Evolutionary conservation across 1,139 yeast genomes (phyloP), one percentile per base, ranked within the genome.

Genomic region (Chernovozyma aurita): DNA sequence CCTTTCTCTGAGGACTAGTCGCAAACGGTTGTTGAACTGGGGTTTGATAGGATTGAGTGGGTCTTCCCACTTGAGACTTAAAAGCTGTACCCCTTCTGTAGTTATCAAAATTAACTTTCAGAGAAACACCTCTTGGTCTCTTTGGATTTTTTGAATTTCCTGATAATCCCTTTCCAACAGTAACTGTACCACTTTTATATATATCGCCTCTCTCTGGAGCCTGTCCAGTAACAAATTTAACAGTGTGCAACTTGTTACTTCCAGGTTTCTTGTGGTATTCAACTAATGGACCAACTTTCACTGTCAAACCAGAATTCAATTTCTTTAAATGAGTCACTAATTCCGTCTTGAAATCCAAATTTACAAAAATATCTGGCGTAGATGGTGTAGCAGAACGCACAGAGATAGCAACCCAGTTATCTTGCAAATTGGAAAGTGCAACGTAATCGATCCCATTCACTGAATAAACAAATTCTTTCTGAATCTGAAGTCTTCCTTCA

Each of bases 181-280:
- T 80, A 21, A 94, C 92, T 0, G 87, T 78, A 45, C 95, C 87
- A 3, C 96, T 86, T 64, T 92, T 94, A 64, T 94, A 94, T 11
- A 64, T 43, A 58, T 92, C 98, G 32, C 85, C 73, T 43, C 74
- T 55, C 9, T 55, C 59, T 4, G 94, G 88, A 2, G 84, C 80
- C 8, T 78, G 61, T 25, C 66, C 70, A 32, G 70, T 56, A 32
- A 71, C 76, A 49, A 84, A 78, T 57, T 85, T 90, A 44, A 94
- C 83, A 3, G 75, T 59, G 42, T 87, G 92, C 42, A 73, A 65
- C 55, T 83, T 84, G 52, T 66, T 66, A 25, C 36, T 34, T 3
- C 95, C 95, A 1, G 97, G 88, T 55, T 90, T 92, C 73, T 92
- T 94, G 60, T 82, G 86, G 59, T 92, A 94, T 42, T 76, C 77